These are phyloP conservation scores for Penicillium odoratum DNA, from an alignment of 495 filamentous ascomycete species.

Conservation along the genomic window DNA sequence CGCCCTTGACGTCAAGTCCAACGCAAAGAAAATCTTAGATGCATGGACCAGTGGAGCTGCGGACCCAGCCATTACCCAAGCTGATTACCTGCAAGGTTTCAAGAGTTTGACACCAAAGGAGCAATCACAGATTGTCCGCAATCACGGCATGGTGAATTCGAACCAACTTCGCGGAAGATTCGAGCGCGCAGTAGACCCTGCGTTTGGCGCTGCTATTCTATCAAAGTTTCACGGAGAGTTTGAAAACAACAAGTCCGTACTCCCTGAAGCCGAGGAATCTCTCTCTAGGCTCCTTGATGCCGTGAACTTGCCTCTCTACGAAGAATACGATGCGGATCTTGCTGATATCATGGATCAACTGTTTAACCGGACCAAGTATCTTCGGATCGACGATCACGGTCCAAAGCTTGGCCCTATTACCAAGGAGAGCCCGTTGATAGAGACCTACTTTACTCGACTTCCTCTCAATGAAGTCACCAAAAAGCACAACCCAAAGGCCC, in stretches of 20 bases:
- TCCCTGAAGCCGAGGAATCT: conserved; percentile 42
- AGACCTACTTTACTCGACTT: conserved; percentile 93
- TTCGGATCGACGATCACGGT: conserved; percentile 86
- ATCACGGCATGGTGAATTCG: conserved; percentile 64
- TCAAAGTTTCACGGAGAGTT: conserved; percentile 68
- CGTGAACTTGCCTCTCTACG: conserved; percentile 82
- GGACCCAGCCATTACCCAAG: conserved; percentile 37
- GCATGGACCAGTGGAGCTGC: conserved; percentile 65
- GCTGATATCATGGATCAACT: conserved; percentile 84
- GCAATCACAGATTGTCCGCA: conserved; percentile 60
- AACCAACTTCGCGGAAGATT: conserved; percentile 79
- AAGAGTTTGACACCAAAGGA: conserved; percentile 55
- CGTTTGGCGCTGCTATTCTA: conserved; percentile 66
- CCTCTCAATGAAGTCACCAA: conserved; percentile 75
- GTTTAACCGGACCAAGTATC: conserved; percentile 91
- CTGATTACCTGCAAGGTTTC: conserved; percentile 41
- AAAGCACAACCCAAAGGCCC: conserved; percentile 70
- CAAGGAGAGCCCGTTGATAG: conserved; percentile 76
- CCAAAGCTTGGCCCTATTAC: conserved; percentile 83
- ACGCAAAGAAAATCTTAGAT: conserved; percentile 65
- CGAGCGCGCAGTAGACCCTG: conserved; percentile 65
- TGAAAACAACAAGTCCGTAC: conserved; percentile 45
- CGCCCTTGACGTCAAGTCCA: conserved; percentile 73
- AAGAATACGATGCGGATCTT: conserved; percentile 84
- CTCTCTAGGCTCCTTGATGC: conserved; percentile 70